Evolutionary conservation across 257 asterid genomes (phyloP), one percentile per base, ranked within the genome.

Genomic region (Primulina tabacum): DNA sequence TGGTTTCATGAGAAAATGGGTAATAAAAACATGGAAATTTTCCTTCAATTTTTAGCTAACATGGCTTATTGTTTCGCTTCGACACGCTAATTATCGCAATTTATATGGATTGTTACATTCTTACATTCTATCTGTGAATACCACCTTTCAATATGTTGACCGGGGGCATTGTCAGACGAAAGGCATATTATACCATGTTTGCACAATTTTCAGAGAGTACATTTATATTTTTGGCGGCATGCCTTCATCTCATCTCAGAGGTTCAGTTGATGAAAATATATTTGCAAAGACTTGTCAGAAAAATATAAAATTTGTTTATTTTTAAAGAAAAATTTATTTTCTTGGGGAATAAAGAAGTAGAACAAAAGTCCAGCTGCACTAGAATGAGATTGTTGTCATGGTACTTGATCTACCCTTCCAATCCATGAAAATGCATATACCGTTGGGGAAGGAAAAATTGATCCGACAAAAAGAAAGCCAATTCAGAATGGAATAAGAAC

Each of bases 221-320:
- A 6, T 35, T 64, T 65, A 24, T 58, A 59, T 57, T 60, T 24
- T 24, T 24, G 26, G 26, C 26, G 0, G 26, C 26, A 24, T 37
- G 71, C 60, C 64, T 38, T 65, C 58, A 34, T 43, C 60, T 40
- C 56, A 30, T 62, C 61, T 40, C 60, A 60, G 38, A 62, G 55
- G 30, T 61, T 73, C 56, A 52, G 65, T 10, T 47, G 43, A 21
- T 37, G 33, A 30, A 53, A 62, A 17, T 35, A 11, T 38, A 43
- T 43, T 43, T 43, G 17, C 12, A 12, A 43, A 43, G 6, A 43
- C 53, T 11, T 43, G 53, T 43, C 11, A 4, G 53, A 5, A 40
- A 24, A 43, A 43, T 10, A 43, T 43, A 43, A 43, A 43, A 43
- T 43, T 38, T 38, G 53, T 43, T 11, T 43, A 43, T 43, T 11